phyloP scores from a whole-genome alignment of 768 basidiomycete species.

The Tremella yokohamensis region DNA sequence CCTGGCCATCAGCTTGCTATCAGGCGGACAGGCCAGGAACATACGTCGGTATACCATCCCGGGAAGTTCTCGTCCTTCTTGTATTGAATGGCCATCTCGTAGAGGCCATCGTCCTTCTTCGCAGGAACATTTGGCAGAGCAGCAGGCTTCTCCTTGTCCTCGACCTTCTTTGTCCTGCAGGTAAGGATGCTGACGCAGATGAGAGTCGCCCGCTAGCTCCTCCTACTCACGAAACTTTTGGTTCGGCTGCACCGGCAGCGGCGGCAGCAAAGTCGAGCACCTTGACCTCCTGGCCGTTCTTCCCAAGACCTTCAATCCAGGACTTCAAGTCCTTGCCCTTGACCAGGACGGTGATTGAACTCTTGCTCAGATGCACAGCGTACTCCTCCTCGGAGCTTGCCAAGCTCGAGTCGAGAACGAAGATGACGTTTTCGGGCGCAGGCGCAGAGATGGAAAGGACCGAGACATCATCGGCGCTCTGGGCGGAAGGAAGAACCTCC shows the following conservation, averaged over 20 bases:
- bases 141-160: conserved; percentile 33
- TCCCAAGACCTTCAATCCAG: conserved; percentile 63
- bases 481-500: conserved; percentile 70
- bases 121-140: conserved; percentile 10
- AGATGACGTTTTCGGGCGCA: conserved; percentile 60
- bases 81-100: conserved; percentile 88
- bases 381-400: conserved; percentile 64
- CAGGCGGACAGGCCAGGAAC: conserved; percentile 10
- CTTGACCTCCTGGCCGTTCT: conserved; percentile 60
- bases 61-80: conserved; percentile 95
- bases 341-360: conserved; percentile 70
- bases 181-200: not conserved
- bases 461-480: conserved; percentile 80
- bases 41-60: conserved; percentile 87
- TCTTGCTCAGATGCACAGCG: conserved; percentile 70
- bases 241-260: conserved; percentile 52
- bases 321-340: conserved; percentile 69
- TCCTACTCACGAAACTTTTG: conserved; percentile 34
- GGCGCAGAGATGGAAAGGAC: conserved; percentile 71
- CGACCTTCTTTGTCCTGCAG: conserved; percentile 29
- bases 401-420: conserved; percentile 75
- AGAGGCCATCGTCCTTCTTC: conserved; percentile 72
- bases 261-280: conserved; percentile 70
- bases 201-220: too few species aligned
- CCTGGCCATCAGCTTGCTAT: conserved; percentile 55